phyloP scores from a whole-genome alignment of 2,329 filamentous ascomycete species.

The Myriosclerotinia scirpicola region DNA sequence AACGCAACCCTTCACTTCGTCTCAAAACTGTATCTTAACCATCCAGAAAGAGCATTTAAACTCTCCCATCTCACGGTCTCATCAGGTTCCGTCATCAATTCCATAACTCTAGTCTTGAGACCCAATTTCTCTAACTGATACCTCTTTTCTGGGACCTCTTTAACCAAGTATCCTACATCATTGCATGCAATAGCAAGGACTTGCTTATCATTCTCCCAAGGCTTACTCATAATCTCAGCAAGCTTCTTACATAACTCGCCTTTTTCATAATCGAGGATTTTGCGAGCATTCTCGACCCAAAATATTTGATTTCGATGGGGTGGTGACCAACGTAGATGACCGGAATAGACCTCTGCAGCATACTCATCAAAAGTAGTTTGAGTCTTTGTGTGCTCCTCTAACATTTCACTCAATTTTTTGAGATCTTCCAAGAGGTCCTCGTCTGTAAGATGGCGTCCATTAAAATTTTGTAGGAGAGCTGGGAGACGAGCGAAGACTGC shows the following conservation, averaged over 20 bases:
- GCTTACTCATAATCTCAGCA: constrained; percentile 65
- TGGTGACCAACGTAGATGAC: constrained; percentile 73
- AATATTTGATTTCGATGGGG: constrained; percentile 69
- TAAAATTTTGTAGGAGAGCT: constrained; percentile 61
- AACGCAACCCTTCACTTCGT: constrained; percentile 34
- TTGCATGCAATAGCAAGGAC: constrained; percentile 73
- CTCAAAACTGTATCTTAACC: constrained; percentile 70
- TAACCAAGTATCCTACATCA: constrained; percentile 69
- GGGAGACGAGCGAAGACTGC: constrained; percentile 85
- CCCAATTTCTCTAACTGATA: constrained; percentile 64
- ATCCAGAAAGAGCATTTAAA: constrained; percentile 70
- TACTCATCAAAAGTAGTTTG: constrained; percentile 53
- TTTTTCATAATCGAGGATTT: constrained; percentile 66
- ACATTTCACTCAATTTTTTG: constrained; percentile 58
- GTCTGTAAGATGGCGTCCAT: constrained; percentile 62
- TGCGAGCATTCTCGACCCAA: constrained; percentile 71
- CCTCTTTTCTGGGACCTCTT: constrained; percentile 68
- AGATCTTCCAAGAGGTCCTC: constrained; percentile 64
- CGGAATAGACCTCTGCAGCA: constrained; percentile 65
- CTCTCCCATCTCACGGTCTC: constrained; percentile 73
- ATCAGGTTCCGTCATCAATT: constrained; percentile 69
- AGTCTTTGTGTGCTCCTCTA: constrained; percentile 67
- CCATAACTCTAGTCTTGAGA: constrained; percentile 69
- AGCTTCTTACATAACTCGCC: constrained; percentile 65
- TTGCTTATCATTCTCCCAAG: constrained; percentile 69